Evolutionary conservation across 495 filamentous ascomycete species (phyloP).

Genomic region (Venustampulla echinocandica): DNA sequence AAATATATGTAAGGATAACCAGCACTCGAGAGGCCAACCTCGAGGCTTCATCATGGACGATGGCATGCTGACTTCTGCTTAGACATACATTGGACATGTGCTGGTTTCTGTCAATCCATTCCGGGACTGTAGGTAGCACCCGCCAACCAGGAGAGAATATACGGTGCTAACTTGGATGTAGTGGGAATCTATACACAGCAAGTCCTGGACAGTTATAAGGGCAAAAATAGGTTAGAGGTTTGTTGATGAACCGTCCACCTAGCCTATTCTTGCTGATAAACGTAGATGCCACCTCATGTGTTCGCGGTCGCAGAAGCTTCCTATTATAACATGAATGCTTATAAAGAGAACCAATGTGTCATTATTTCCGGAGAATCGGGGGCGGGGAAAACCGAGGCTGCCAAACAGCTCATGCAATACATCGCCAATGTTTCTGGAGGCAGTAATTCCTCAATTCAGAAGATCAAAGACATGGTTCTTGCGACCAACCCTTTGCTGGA

Average conservation of each 20-base stretch:
- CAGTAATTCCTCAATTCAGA: conserved; percentile 82
- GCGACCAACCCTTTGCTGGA: conserved; percentile 96
- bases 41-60: conserved; percentile 6
- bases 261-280: conserved; percentile 7
- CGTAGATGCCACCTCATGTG: conserved; percentile 76
- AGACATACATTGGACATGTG: conserved; percentile 99
- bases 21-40: conserved; percentile 3
- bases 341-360: conserved; percentile 98
- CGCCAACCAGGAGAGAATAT: background rate
- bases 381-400: conserved; percentile 98
- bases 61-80: conserved; percentile 19
- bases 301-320: conserved; percentile 94
- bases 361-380: conserved; percentile 99
- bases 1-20: conserved; percentile 75
- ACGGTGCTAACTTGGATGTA: conserved; percentile 22
- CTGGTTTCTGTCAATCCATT: conserved; percentile 99
- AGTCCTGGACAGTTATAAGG: conserved; percentile 82
- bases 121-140: conserved; percentile 63
- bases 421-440: conserved; percentile 94
- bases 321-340: conserved; percentile 99
- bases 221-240: conserved; percentile 92
- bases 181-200: conserved; percentile 96
- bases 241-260: background rate
- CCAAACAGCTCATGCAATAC: conserved; percentile 99
- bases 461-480: conserved; percentile 98